Evolutionary conservation across 257 asterid species (phyloP).

Genomic region (Scutellaria galericulata): DNA sequence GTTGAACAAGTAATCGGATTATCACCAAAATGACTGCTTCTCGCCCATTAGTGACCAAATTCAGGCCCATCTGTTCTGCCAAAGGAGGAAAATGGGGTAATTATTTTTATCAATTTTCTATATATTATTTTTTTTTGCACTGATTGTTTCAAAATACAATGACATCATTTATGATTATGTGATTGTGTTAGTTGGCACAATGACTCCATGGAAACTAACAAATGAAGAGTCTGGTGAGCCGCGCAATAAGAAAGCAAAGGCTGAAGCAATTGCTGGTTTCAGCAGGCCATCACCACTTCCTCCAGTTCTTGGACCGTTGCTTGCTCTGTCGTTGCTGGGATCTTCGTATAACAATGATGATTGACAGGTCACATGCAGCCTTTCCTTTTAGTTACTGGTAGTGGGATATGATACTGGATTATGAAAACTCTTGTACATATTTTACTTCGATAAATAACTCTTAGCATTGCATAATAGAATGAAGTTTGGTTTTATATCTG

Average conservation of each 20-base stretch:
- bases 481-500: slow-evolving; percentile 23
- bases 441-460: slow-evolving; percentile 7
- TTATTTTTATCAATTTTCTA: not conserved
- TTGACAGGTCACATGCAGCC: slow-evolving; percentile 37
- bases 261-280: slow-evolving; percentile 55
- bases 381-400: slow-evolving; percentile 27
- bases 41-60: slow-evolving; percentile 34
- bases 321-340: slow-evolving; percentile 60
- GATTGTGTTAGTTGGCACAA: slow-evolving; percentile 44
- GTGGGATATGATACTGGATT: slow-evolving; percentile 21
- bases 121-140: not conserved
- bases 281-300: slow-evolving; percentile 65
- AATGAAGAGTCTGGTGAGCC: slow-evolving; percentile 26
- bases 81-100: slow-evolving; percentile 49
- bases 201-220: slow-evolving; percentile 42
- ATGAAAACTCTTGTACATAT: slow-evolving; percentile 21
- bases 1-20: slow-evolving; percentile 18
- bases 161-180: not conserved
- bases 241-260: slow-evolving; percentile 33
- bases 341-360: slow-evolving; percentile 53
- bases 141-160: not conserved
- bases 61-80: slow-evolving; percentile 36
- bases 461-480: slow-evolving; percentile 6
- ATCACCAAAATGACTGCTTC: slow-evolving; percentile 20
- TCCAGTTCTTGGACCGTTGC: slow-evolving; percentile 67